These are phyloP conservation scores for Hsuehochloa calcarea DNA, from an alignment of 176 grass and related monocot genomes.

Conservation along the genomic window DNA sequence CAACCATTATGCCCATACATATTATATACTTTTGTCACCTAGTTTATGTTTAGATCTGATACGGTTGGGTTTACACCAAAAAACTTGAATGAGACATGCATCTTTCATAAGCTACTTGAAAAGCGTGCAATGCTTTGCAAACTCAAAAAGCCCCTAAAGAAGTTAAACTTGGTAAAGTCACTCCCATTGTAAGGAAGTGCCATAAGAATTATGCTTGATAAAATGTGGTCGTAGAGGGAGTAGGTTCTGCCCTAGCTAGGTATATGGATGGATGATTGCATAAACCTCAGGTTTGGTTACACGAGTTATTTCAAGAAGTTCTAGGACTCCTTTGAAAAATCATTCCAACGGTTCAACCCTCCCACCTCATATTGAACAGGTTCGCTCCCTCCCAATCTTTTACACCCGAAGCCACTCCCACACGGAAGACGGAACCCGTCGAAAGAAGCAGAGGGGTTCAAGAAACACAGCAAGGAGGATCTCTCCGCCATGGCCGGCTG, in stretches of 20 bases:
- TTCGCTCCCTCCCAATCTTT: background rate
- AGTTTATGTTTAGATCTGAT: background rate
- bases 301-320: background rate
- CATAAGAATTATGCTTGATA: background rate
- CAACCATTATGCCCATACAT: too few species aligned
- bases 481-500: slow-evolving; percentile 59
- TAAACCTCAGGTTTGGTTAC: background rate
- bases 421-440: background rate
- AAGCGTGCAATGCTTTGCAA: background rate
- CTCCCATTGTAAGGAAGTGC: background rate
- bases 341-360: slow-evolving; percentile 21
- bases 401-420: background rate
- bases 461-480: slow-evolving; percentile 1
- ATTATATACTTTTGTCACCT: background rate
- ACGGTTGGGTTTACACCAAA: background rate
- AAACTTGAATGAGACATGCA: background rate
- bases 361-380: slow-evolving; percentile 38
- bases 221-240: too few species aligned
- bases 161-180: background rate
- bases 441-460: slow-evolving; percentile 1
- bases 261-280: too few species aligned
- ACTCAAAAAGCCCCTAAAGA: background rate
- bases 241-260: too few species aligned
- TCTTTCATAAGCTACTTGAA: background rate
- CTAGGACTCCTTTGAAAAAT: background rate